Base-by-base conservation (phyloP, 805 yeast species). In the Starmerella floricola region DNA sequence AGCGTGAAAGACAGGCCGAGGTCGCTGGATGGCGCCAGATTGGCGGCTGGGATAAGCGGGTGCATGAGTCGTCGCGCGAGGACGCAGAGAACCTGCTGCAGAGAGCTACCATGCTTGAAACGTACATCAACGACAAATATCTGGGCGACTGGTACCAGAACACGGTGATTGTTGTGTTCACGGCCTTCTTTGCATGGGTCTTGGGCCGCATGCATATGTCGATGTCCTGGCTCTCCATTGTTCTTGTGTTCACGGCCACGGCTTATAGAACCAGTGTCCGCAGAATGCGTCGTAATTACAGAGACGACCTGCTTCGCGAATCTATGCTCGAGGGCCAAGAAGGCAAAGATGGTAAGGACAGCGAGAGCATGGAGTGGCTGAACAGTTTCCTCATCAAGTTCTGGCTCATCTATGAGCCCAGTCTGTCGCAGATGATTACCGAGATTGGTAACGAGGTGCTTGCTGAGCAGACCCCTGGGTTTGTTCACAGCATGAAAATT, bases 101-200 rank as follows among this genome's bases (percentile, higher is more conserved):
- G 19, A 71, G 73, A 19, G 76, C 85, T 17, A 83, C 96, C 0
- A 55, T 81, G 28, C 65, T 87, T 45, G 95, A 86, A 55, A 69
- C 73, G 45, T 73, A 78, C 54, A 63, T 91, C 41, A 93, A 93
- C 6, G 79, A 83, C 23, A 67, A 63, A 29, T 72, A 75, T 13
- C 83, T 81, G 54, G 98, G 98, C 40, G 97, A 91, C 58, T 91
- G 98, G 98, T 91, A 79, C 58, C 97, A 91, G 60, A 78, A 79
- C 40, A 78, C 79, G n/a, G 95, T 74, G 0, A 69, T 78, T 29
- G 64, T 85, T 44, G 66, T 80, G 24, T 59, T 71, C 18, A 85
- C 80, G 6, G 86, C 81, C 0, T 58, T 81, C 12, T 58, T 80
- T 13, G 82, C 94, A 3, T 87, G 88, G 78, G 51, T 78, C 2